Base-by-base conservation (phyloP, 2,329 filamentous ascomycete genomes). In the Fusarium sacchari region DNA sequence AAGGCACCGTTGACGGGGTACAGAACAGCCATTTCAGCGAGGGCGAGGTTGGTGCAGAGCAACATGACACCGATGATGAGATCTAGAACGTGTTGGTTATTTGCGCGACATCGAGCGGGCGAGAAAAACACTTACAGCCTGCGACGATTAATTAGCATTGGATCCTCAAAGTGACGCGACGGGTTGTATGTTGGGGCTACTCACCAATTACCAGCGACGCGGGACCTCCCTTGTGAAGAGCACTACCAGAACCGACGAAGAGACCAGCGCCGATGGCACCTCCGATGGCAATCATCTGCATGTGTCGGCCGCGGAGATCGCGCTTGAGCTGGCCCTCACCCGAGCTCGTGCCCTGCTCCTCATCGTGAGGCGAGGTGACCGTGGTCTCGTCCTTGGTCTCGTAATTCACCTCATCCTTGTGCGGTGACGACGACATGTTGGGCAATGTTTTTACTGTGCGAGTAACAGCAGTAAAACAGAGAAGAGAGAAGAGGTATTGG, bases 221-320 rank as follows among this genome's bases (percentile, higher is more conserved):
- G 7, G 94, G 94, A 10, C 94, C 94, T 74, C 94, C 94, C 30
- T 86, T 86, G 56, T 89, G 85, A 65, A 97, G 86, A 12, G 94
- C 91, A 71, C 86, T 86, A 61, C 93, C 94, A 1, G 94, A 96
- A 37, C 94, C 93, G 50, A 98, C 94, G 80, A 97, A 97, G 7
- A 98, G 86, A 77, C 95, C 95, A 36, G 93, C 95, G 69, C 92
- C 92, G 88, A 78, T 55, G 63, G 76, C 76, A 62, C 76, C 76
- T 37, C 76, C 93, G 73, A 98, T 97, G 28, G 96, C 96, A 86
- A 98, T 98, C 96, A 98, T 98, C 85, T 98, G 95, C 81, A 98
- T 82, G 85, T 98, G 96, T 60, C 95, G 88, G 30, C 90, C 90
- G 83, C 95, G 95, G 75, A 97, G 84, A 80, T 91, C 91, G 78